Conservation (phyloP, 1,139 yeast species). For the Pichia sp. region DNA sequence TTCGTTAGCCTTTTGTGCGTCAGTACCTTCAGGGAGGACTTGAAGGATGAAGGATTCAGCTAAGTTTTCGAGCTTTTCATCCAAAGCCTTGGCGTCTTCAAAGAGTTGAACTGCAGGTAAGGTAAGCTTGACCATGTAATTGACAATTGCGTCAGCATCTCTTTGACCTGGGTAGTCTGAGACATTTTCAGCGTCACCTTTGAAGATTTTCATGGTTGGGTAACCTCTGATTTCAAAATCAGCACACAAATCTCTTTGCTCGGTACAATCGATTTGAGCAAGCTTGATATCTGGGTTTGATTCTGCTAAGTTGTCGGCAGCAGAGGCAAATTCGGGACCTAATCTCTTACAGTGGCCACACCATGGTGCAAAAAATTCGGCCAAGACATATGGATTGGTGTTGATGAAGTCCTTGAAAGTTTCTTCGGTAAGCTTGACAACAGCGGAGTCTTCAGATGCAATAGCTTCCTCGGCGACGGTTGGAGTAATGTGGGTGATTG, state of each 20-base stretch:
- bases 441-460: conserved; percentile 82
- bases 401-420: conserved; percentile 59
- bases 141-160: conserved; percentile 67
- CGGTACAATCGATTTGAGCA: conserved; percentile 93
- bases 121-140: conserved; percentile 79
- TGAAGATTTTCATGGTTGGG: conserved; percentile 85
- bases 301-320: conserved; percentile 68
- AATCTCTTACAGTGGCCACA: conserved; percentile 97
- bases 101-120: conserved; percentile 68
- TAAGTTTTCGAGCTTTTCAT: conserved; percentile 36
- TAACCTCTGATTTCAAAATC: conserved; percentile 76
- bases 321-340: conserved; percentile 85
- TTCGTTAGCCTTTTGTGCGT: conserved; percentile 31
- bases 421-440: conserved; percentile 62
- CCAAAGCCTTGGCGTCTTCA: conserved; percentile 41
- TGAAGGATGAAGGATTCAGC: conserved; percentile 53
- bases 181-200: conserved; percentile 45
- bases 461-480: conserved; percentile 48
- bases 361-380: conserved; percentile 99
- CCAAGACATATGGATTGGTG: conserved; percentile 73
- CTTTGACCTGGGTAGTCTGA: conserved; percentile 79
- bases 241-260: conserved; percentile 72
- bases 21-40: conserved; percentile 35
- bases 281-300: conserved; percentile 61
- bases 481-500: conserved; percentile 15